Base-by-base conservation (phyloP, 352 stramenopile genomes). In the Pythium apleroticum region DNA sequence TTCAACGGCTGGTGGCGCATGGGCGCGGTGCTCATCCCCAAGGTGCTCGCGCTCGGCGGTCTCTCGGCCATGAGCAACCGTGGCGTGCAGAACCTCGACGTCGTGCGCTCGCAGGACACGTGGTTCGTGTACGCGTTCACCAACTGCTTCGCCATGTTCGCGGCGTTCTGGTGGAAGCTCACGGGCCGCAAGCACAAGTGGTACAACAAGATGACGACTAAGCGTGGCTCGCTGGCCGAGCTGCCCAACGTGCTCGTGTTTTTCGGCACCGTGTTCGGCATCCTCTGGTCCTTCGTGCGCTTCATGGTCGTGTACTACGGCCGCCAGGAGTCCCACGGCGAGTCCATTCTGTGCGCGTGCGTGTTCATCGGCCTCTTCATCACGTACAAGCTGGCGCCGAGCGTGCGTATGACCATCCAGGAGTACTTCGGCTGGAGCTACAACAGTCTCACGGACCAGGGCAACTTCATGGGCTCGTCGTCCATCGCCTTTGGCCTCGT, bases 361-460 rank as follows among this genome's bases (percentile, higher is more conserved):
- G 55, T 91, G 35, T 75, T 94, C 67, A 91, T 94, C 81, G 85
- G 85, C 46, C 67, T 92, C 1, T 92, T 92, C 63, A 86, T 94
- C 60, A 80, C 77, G 17, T 79, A 88, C 41, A 94, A 94, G 75
- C 72, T 94, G 14, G 83, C 78, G 17, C 86, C 86, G 1, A 91
- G 78, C 48, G 84, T 94, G 22, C 83, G 84, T 30, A 94, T 94
- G 86, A 91, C 80, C 63, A 90, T 94, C 71, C 84, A 92, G 65
- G 86, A 94, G 72, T 94, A 94, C 73, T 94, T 92, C 79, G 86
- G 86, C 69, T 94, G 86, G 86, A 91, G 81, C 72, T 92, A 94
- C 72, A 71, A 89, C 69, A 94, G 86, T 66, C 61, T 92, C 48
- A 91, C 74, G 77, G 83, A 92, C 73, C 80, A 94, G 66, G 84